These are phyloP conservation scores for Plasmodium billcollinsi DNA, from an alignment of 169 alveolate species.

Conservation along the genomic window DNA sequence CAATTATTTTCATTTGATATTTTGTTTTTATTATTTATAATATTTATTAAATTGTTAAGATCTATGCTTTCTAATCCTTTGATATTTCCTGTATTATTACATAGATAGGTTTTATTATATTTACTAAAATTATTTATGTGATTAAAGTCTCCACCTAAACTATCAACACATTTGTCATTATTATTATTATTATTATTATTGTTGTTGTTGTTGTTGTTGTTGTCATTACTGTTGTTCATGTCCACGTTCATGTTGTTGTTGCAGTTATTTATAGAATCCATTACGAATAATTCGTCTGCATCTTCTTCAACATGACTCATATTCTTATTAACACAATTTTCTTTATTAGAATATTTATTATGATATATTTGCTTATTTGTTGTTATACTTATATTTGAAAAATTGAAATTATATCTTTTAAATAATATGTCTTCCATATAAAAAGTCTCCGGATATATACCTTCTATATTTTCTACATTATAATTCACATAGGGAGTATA, in stretches of 20 bases:
- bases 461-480: conserved; percentile 34
- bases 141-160: not conserved
- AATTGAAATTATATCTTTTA: conserved; percentile 62
- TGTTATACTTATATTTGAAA: conserved; percentile 14
- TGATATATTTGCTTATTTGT: conserved; percentile 20
- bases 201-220: not conserved
- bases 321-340: not conserved
- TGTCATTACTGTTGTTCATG: not conserved
- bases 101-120: conserved; percentile 20
- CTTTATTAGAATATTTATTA: not conserved
- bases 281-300: not conserved
- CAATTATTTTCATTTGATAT: not conserved
- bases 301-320: not conserved
- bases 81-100: not conserved
- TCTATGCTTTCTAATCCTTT: not conserved
- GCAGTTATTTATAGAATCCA: not conserved
- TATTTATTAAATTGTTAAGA: not conserved
- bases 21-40: not conserved
- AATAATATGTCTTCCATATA: conserved; percentile 65
- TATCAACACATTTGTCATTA: not conserved
- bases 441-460: conserved; percentile 35
- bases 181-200: not conserved
- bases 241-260: not conserved
- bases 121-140: not conserved
- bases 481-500: conserved; percentile 26